Evolutionary conservation across 2,329 filamentous ascomycete genomes (phyloP).

Genomic region (Sporothrix pseudoabietina): DNA sequence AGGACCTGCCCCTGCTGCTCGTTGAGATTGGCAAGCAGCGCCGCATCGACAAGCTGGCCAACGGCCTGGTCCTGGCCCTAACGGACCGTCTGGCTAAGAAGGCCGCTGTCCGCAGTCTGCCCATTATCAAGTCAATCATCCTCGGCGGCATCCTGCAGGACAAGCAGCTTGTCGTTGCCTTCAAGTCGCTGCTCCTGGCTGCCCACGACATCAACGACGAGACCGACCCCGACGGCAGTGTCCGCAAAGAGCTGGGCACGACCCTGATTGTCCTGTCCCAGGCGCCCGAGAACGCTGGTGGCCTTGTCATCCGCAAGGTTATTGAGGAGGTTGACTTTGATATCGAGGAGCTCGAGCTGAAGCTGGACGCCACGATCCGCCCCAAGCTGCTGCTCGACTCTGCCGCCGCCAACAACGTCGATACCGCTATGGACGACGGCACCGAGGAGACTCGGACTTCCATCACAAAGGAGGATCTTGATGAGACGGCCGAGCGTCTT

Average conservation of each 20-base stretch:
- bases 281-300: conserved; percentile 59
- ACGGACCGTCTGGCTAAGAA: conserved; percentile 64
- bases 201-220: conserved; percentile 60
- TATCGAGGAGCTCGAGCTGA: conserved; percentile 73
- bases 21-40: conserved; percentile 65
- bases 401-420: conserved; percentile 46
- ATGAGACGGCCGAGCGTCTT: conserved; percentile 46
- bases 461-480: conserved; percentile 42
- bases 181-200: conserved; percentile 65
- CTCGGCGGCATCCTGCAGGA: conserved; percentile 62
- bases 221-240: conserved; percentile 56
- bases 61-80: conserved; percentile 69
- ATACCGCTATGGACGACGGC: conserved; percentile 52
- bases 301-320: conserved; percentile 66
- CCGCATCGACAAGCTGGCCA: conserved; percentile 69
- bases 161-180: conserved; percentile 63
- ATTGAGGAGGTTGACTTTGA: conserved; percentile 70
- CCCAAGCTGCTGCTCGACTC: conserved; percentile 53
- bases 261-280: conserved; percentile 68
- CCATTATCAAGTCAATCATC: conserved; percentile 63
- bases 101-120: conserved; percentile 58
- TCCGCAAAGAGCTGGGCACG: conserved; percentile 66
- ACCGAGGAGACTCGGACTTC: conserved; percentile 34
- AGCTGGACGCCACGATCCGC: conserved; percentile 69
- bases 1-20: conserved; percentile 61